phyloP scores from a whole-genome alignment of 306 rosid genomes.

The Dryas octopetala region DNA sequence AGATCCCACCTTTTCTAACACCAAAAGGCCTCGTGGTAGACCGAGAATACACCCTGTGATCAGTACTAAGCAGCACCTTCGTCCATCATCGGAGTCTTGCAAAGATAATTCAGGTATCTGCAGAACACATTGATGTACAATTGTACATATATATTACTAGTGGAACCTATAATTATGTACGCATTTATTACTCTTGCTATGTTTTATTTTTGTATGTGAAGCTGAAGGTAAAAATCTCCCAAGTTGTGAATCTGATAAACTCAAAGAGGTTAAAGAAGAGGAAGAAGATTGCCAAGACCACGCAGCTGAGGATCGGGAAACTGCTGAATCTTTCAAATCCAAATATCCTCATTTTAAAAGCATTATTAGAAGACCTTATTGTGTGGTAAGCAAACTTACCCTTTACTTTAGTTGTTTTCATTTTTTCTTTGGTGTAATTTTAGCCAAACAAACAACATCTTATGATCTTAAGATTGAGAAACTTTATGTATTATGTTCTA shows the following conservation, averaged over 20 bases:
- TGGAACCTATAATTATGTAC: no score
- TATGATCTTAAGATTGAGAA: no score
- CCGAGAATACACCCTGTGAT: conserved; percentile 1
- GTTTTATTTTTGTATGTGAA: no score
- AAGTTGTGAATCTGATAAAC: not conserved
- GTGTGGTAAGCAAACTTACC: not conserved
- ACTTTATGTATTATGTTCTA: no score
- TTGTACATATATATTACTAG: no score
- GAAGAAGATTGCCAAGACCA: not conserved
- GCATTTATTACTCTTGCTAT: no score
- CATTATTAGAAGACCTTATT: not conserved
- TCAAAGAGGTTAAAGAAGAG: not conserved
- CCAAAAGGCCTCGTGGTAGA: not conserved
- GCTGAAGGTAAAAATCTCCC: not conserved
- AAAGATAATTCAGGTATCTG: no score
- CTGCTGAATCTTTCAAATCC: conserved; percentile 3
- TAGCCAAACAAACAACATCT: not conserved
- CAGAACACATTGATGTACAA: no score
- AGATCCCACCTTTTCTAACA: not conserved
- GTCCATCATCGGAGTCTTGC: not conserved
- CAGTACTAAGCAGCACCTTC: not conserved
- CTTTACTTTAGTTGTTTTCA: no score
- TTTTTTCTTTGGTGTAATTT: not conserved
- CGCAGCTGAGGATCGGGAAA: not conserved
- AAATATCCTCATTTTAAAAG: conserved; percentile 2